Percentiles rank a stretch among this genome's conserved stretches.
phyloP scores from a whole-genome alignment of 352 stramenopile species.

The Discostella stelligera region DNA sequence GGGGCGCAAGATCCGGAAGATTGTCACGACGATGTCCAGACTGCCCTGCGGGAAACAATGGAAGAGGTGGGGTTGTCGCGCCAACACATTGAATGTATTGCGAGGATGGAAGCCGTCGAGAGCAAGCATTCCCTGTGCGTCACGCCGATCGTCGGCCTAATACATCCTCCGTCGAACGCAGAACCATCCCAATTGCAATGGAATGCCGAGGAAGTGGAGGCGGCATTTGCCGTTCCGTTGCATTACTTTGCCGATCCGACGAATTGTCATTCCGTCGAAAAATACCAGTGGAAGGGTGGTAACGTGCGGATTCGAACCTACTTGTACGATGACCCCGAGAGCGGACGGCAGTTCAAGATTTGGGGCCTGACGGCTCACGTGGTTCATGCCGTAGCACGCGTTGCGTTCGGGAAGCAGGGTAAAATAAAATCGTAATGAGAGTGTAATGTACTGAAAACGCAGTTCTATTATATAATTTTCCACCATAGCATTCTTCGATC shows the following conservation, averaged over 20 bases:
- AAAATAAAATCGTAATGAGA: neutral
- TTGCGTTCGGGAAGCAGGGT: slow-evolving; percentile 31
- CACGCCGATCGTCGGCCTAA: slow-evolving; percentile 56
- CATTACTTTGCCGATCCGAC: slow-evolving; percentile 38
- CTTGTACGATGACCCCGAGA: slow-evolving; percentile 29
- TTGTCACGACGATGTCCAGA: slow-evolving; percentile 67
- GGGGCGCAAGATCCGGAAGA: slow-evolving; percentile 90
- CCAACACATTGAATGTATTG: slow-evolving; percentile 33
- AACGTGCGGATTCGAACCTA: slow-evolving; percentile 60
- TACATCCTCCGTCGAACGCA: slow-evolving; percentile 16
- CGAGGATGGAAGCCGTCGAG: slow-evolving; percentile 51
- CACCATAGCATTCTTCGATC: neutral
- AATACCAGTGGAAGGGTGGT: slow-evolving; percentile 38
- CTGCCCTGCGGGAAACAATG: slow-evolving; percentile 58
- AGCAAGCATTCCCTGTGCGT: slow-evolving; percentile 57
- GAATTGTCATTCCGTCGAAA: slow-evolving; percentile 20
- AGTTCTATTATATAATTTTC: neutral
- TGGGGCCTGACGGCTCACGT: slow-evolving; percentile 69
- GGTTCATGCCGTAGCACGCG: slow-evolving; percentile 46
- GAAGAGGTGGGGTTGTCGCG: slow-evolving; percentile 68
- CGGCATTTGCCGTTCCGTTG: slow-evolving; percentile 63
- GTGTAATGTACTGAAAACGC: neutral
- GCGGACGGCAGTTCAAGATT: slow-evolving; percentile 44
- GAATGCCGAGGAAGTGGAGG: slow-evolving; percentile 57
- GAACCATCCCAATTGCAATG: slow-evolving; percentile 42